A percentile compares a stretch with the other conserved stretches of the same genome.
phyloP scores from a whole-genome alignment of 495 filamentous ascomycete genomes.

The Aspergillus mulundensis region DNA sequence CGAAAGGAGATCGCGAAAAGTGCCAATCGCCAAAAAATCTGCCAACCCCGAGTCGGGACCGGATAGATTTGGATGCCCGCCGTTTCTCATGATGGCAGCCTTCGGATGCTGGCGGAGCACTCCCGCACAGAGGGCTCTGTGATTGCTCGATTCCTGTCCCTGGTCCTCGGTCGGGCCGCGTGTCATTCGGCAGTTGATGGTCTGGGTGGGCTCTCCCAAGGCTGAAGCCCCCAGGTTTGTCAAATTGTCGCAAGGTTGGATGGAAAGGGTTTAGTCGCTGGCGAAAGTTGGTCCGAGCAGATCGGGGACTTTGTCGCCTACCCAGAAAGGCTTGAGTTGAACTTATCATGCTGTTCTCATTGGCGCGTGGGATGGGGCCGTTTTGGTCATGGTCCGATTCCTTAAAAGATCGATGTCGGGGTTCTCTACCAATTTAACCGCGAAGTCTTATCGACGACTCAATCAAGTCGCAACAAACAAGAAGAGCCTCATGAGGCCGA shows the following conservation, averaged over 20 bases:
- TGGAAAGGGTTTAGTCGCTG: constrained; percentile 4
- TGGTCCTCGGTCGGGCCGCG: neutral
- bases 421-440: neutral
- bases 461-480: no score
- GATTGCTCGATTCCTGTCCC: neutral
- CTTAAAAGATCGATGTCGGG: neutral
- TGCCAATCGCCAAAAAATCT: neutral
- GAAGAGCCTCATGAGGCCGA: no score
- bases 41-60: constrained; percentile 3
- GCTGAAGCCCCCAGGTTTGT: neutral
- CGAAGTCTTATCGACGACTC: neutral
- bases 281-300: constrained; percentile 4
- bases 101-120: neutral
- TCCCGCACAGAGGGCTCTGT: neutral
- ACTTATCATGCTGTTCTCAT: neutral
- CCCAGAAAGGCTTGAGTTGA: constrained; percentile 1
- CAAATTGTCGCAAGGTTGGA: neutral
- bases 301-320: neutral
- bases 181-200: constrained; percentile 2
- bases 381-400: neutral
- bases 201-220: neutral
- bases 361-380: neutral
- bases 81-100: neutral
- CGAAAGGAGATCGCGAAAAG: neutral
- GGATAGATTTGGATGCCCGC: constrained; percentile 7